phyloP scores from a whole-genome alignment of 495 filamentous ascomycete genomes.

The Hypomontagnella submonticulosa region DNA sequence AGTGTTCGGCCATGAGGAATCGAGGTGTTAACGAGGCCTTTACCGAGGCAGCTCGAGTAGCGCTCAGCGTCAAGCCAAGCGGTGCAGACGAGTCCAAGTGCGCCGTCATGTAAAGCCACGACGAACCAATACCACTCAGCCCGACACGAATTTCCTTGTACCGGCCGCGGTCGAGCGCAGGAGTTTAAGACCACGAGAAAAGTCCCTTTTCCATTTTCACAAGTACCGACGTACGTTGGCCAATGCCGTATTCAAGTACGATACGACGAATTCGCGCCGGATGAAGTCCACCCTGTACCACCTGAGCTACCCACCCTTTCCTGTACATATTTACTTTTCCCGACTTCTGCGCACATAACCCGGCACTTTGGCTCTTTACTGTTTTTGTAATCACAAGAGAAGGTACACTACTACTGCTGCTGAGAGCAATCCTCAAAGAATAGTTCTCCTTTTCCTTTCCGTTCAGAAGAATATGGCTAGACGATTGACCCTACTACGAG shows the following conservation, averaged over 20 bases:
- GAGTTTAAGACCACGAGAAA: conserved; percentile 36
- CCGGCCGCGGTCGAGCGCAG: conserved; percentile 36
- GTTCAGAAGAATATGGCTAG: conserved; percentile 29
- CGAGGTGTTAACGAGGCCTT: conserved; percentile 98
- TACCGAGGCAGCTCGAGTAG: conserved; percentile 97
- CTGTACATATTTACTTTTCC: conserved; percentile 36
- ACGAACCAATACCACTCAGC: conserved; percentile 2
- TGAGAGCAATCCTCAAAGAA: conserved; percentile 18
- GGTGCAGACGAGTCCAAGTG: conserved; percentile 77
- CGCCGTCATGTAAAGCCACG: conserved; percentile 61
- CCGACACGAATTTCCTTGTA: conserved; percentile 44
- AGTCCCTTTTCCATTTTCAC: conserved; percentile 26
- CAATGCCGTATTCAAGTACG: conserved; percentile 6
- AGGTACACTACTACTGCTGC: conserved; percentile 18
- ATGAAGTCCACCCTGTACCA: conserved; percentile 26
- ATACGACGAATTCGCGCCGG: conserved; percentile 11
- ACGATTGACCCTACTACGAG: conserved; percentile 34
- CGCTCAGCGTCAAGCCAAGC: conserved; percentile 87
- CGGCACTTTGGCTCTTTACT: conserved; percentile 31
- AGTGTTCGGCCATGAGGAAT: conserved; percentile 98
- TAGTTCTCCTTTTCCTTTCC: conserved; percentile 12
- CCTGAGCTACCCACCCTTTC: conserved; percentile 16
- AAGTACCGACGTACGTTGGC: conserved; percentile 13
- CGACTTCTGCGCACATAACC: conserved; percentile 33
- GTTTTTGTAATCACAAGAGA: conserved; percentile 38